Percentiles rank a stretch among this genome's conserved stretches.
phyloP scores from a whole-genome alignment of 2,329 filamentous ascomycete genomes.

The Pseudocercospora crystallina region DNA sequence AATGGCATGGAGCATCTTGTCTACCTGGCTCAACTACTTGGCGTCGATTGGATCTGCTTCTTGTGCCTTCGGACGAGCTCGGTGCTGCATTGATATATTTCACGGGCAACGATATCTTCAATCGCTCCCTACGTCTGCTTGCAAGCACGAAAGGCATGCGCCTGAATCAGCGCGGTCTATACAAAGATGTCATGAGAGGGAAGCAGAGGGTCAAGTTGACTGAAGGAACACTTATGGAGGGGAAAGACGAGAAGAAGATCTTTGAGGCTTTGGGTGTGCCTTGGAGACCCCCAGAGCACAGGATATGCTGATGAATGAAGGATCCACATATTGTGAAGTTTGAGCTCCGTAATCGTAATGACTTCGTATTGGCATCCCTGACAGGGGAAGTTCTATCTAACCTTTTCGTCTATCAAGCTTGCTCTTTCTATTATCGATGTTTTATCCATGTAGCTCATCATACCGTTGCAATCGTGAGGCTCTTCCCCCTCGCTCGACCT shows the following conservation, averaged over 20 bases:
- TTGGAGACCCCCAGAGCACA: constrained; percentile 74
- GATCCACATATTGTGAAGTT: too few species aligned
- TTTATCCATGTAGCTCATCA: too few species aligned
- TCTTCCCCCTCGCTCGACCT: too few species aligned
- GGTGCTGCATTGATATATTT: constrained; percentile 93
- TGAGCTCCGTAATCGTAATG: too few species aligned
- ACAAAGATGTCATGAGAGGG: constrained; percentile 65
- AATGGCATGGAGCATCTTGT: constrained; percentile 85
- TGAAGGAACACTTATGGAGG: constrained; percentile 71
- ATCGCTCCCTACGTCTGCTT: constrained; percentile 77
- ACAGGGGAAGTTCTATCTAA: too few species aligned
- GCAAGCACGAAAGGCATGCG: constrained; percentile 79
- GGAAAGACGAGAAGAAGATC: constrained; percentile 72
- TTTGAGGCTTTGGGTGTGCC: constrained; percentile 81
- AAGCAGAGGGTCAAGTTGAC: constrained; percentile 59
- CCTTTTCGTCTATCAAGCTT: too few species aligned
- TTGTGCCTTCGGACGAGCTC: constrained; percentile 75
- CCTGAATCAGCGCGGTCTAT: constrained; percentile 81
- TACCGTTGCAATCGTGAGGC: too few species aligned
- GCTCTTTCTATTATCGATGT: too few species aligned
- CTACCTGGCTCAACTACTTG: constrained; percentile 64
- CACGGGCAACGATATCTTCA: constrained; percentile 93
- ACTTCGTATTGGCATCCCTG: too few species aligned
- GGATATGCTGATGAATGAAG: constrained; percentile 60
- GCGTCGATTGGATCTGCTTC: constrained; percentile 80